Percentiles rank a stretch among this genome's conserved stretches.
These are phyloP conservation scores for Ulmus americana DNA, from an alignment of 331 rosid species.

Conservation along the genomic window DNA sequence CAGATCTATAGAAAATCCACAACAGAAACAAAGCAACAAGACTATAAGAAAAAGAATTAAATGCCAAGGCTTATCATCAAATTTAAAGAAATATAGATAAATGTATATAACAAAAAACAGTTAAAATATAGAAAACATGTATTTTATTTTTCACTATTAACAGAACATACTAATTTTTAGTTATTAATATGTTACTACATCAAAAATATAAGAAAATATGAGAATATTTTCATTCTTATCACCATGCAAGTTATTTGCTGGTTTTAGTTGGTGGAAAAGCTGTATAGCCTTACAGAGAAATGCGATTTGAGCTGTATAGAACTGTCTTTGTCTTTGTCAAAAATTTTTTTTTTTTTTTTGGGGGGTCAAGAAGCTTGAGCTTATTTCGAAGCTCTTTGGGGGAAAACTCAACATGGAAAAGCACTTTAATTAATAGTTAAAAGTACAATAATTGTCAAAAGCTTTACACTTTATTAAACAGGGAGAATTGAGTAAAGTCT, in stretches of 20 bases:
- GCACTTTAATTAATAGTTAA: background rate
- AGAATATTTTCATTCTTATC: background rate
- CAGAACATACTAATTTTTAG: no score
- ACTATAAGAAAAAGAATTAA: background rate
- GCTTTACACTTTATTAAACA: constrained; percentile 20
- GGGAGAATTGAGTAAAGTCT: constrained; percentile 34
- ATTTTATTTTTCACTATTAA: no score
- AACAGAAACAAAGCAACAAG: constrained; percentile 1
- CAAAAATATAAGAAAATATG: no score
- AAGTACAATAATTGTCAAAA: constrained; percentile 21
- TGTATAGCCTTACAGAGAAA: background rate
- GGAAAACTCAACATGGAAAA: background rate
- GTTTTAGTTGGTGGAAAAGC: background rate
- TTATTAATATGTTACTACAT: no score
- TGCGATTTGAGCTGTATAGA: background rate
- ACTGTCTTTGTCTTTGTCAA: background rate
- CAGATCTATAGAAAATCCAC: background rate
- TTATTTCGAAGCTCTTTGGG: background rate
- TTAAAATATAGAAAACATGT: no score
- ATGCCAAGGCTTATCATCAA: background rate
- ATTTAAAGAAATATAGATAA: no score
- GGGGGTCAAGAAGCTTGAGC: background rate
- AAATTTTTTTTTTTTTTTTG: background rate
- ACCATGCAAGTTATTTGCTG: background rate
- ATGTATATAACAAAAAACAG: no score